These are phyloP conservation scores for Crotalaria pallida DNA, from an alignment of 306 rosid genomes.

Conservation along the genomic window DNA sequence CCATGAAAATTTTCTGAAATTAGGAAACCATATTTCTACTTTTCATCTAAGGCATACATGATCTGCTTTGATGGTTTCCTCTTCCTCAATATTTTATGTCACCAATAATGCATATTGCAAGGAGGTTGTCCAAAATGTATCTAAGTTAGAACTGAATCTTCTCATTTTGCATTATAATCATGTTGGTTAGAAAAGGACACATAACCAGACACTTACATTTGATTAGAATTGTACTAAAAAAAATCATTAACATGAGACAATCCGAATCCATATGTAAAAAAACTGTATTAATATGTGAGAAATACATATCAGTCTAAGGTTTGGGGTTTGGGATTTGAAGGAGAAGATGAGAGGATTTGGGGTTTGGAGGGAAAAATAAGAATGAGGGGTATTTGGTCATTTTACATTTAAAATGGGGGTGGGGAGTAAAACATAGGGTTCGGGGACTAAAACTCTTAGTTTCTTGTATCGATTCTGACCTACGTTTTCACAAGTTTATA, in stretches of 20 bases:
- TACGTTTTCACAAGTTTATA: too few species aligned
- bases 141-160: background rate
- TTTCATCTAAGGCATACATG: background rate
- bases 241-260: background rate
- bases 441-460: too few species aligned
- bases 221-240: background rate
- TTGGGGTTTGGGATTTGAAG: too few species aligned
- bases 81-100: background rate
- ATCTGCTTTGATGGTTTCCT: constrained; percentile 16
- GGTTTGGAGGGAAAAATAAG: too few species aligned
- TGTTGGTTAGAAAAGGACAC: background rate
- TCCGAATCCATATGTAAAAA: background rate
- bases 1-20: background rate
- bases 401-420: too few species aligned
- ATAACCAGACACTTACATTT: background rate
- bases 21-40: background rate
- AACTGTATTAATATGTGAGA: background rate
- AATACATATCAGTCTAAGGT: background rate
- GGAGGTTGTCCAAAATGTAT: background rate
- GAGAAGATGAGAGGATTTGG: too few species aligned
- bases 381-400: too few species aligned
- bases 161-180: background rate
- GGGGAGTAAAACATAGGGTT: too few species aligned
- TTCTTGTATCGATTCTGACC: too few species aligned
- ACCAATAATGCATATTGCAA: background rate